Conservation (phyloP, 139 green algal genomes). For the Ostreobium quekettii region DNA sequence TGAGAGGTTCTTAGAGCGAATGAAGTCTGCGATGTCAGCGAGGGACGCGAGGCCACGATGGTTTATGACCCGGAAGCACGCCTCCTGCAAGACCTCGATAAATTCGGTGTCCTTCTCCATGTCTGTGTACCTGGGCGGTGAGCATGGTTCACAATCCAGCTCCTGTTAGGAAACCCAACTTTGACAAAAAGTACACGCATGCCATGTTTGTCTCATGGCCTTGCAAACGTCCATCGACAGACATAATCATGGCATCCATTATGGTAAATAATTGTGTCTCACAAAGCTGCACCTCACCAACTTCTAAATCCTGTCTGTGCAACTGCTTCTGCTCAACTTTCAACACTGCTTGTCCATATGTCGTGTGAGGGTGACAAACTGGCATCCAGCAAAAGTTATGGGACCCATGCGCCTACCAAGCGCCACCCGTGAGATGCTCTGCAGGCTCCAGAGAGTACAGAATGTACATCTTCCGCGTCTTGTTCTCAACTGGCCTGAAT, state of each 20-base stretch:
- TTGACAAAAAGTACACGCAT: no score
- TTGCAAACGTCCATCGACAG: background rate
- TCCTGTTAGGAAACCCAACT: background rate
- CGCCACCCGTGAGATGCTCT: slow-evolving; percentile 86
- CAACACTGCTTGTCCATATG: background rate
- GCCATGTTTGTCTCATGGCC: no score
- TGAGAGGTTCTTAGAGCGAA: slow-evolving; percentile 43
- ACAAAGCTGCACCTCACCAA: background rate
- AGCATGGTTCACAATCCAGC: slow-evolving; percentile 1
- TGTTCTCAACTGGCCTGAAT: slow-evolving; percentile 70
- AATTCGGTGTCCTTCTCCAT: slow-evolving; percentile 84
- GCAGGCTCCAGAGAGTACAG: slow-evolving; percentile 78
- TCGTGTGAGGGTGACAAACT: background rate
- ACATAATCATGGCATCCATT: background rate
- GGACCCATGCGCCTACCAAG: slow-evolving; percentile 51
- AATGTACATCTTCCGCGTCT: slow-evolving; percentile 90
- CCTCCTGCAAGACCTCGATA: slow-evolving; percentile 60
- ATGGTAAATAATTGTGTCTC: background rate
- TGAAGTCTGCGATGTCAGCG: slow-evolving; percentile 45
- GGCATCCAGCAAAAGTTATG: background rate
- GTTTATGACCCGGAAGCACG: slow-evolving; percentile 50
- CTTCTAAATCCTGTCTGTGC: background rate
- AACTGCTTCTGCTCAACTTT: background rate
- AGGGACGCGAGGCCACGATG: slow-evolving; percentile 38
- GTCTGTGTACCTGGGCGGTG: slow-evolving; percentile 70